phyloP scores from a whole-genome alignment of 1,284 basidiomycete genomes.

The Sporisorium reilianum region DNA sequence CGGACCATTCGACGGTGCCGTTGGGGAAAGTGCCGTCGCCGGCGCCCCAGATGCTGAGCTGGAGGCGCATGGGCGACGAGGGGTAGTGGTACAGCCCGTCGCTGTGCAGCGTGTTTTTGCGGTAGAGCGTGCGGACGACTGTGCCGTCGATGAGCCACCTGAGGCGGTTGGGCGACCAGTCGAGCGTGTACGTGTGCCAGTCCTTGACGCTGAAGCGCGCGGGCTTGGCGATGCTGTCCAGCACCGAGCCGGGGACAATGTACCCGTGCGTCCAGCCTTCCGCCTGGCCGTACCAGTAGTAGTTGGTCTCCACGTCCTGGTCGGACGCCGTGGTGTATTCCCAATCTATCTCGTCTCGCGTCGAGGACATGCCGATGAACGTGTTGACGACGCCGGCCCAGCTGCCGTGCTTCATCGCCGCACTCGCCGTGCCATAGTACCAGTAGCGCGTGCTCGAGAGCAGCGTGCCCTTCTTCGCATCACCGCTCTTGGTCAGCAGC shows the following conservation, averaged over 20 bases:
- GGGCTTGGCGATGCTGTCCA: conserved; percentile 20
- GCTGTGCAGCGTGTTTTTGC: conserved; percentile 31
- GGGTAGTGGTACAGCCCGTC: conserved; percentile 52
- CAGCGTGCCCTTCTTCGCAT: conserved; percentile 30
- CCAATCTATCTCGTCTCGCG: conserved; percentile 55
- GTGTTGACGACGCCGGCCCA: conserved; percentile 53
- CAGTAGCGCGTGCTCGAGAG: conserved; percentile 50
- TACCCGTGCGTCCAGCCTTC: conserved; percentile 50
- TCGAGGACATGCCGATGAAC: conserved; percentile 57
- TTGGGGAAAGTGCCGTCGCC: conserved; percentile 38
- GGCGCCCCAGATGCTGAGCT: conserved; percentile 55
- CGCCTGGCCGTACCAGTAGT: conserved; percentile 33
- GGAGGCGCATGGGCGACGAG: conserved; percentile 46
- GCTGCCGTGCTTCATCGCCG: conserved; percentile 46
- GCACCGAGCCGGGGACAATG: conserved; percentile 8
- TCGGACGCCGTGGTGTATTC: conserved; percentile 41
- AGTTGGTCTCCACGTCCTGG: conserved; percentile 49
- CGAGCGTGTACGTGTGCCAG: conserved; percentile 54
- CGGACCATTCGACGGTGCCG: conserved; percentile 53
- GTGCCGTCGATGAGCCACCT: conserved; percentile 54
- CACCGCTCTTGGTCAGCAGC: conserved; percentile 36
- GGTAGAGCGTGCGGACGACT: conserved; percentile 47
- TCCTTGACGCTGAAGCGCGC: conserved; percentile 19
- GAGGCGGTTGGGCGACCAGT: conserved; percentile 53
- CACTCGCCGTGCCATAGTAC: conserved; percentile 51